Evolutionary conservation across 305 asterid genomes (phyloP).

Genomic region (Plantago lanceolata): DNA sequence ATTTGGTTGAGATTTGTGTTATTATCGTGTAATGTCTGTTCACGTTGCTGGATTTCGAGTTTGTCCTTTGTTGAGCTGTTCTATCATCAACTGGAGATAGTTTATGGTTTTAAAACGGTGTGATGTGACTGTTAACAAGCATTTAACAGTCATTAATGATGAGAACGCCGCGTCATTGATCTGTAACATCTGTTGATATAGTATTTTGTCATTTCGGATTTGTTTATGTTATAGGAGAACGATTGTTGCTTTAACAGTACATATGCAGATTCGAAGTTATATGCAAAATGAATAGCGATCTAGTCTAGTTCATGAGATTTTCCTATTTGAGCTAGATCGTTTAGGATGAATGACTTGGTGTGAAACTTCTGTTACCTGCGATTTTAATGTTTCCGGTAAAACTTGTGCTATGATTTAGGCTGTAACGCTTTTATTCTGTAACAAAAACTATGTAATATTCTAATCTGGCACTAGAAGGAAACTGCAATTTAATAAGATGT

Average conservation of each 20-base stretch:
- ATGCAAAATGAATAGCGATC: neutral
- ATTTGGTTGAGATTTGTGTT: slow-evolving; percentile 14
- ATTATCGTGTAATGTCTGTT: neutral
- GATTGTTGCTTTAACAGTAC: neutral
- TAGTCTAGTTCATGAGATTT: neutral
- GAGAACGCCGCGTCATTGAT: neutral
- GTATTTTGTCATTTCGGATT: neutral
- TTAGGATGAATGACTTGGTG: slow-evolving; percentile 10
- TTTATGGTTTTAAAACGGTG: neutral
- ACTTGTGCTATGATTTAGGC: neutral
- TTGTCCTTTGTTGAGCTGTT: neutral
- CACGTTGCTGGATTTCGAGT: slow-evolving; percentile 7
- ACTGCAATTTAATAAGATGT: neutral
- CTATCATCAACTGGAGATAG: too few relatives aligned
- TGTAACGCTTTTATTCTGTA: neutral
- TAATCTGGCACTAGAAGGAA: neutral
- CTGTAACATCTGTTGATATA: neutral
- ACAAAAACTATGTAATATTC: neutral
- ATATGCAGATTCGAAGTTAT: neutral
- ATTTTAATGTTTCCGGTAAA: too few relatives aligned
- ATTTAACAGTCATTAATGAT: neutral
- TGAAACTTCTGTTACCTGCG: slow-evolving; percentile 13
- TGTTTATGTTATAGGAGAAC: neutral
- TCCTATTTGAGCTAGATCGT: slow-evolving; percentile 2
- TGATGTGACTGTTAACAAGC: neutral